Percentiles rank a stretch among this genome's conserved stretches.
These are phyloP conservation scores for Suhomyces chickasaworum DNA, from an alignment of 1,139 yeast genomes.

Conservation along the genomic window DNA sequence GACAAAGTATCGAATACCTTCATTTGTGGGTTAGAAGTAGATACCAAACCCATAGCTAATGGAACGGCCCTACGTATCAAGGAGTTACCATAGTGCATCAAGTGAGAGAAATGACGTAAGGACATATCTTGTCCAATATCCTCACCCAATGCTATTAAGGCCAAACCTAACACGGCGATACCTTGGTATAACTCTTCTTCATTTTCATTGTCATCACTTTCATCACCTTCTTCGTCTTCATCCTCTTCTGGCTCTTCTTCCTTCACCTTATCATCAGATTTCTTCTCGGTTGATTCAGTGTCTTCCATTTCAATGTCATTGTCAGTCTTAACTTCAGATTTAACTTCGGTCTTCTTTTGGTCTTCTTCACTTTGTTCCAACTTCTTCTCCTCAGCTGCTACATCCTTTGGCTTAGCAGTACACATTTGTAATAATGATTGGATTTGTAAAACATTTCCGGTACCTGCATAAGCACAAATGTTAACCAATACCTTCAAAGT, in stretches of 20 bases:
- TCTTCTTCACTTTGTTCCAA: constrained; percentile 44
- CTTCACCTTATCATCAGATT: constrained; percentile 26
- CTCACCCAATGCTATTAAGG: constrained; percentile 96
- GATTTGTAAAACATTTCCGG: constrained; percentile 95
- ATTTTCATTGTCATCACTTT: constrained; percentile 36
- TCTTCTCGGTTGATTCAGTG: constrained; percentile 27
- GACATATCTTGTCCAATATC: constrained; percentile 98
- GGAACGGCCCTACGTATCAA: constrained; percentile 94
- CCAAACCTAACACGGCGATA: constrained; percentile 92
- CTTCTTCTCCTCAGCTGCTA: constrained; percentile 36
- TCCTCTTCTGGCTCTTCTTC: constrained; percentile 25
- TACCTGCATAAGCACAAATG: constrained; percentile 95
- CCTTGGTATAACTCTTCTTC: constrained; percentile 76
- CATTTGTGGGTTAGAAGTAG: constrained; percentile 94
- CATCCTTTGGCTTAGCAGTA: constrained; percentile 56
- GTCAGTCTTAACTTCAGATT: constrained; percentile 18
- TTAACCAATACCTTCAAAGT: constrained; percentile 88
- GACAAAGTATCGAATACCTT: constrained; percentile 95
- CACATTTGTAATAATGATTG: constrained; percentile 90
- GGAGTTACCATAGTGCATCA: constrained; percentile 97
- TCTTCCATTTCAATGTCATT: constrained; percentile 34
- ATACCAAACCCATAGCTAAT: constrained; percentile 92
- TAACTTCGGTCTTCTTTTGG: constrained; percentile 20
- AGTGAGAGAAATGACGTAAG: constrained; percentile 92
- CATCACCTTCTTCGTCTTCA: constrained; percentile 29